Evolutionary conservation across 768 basidiomycete species (phyloP), one percentile per base, ranked within the genome.

Genomic region (Termitomyces sp.): DNA sequence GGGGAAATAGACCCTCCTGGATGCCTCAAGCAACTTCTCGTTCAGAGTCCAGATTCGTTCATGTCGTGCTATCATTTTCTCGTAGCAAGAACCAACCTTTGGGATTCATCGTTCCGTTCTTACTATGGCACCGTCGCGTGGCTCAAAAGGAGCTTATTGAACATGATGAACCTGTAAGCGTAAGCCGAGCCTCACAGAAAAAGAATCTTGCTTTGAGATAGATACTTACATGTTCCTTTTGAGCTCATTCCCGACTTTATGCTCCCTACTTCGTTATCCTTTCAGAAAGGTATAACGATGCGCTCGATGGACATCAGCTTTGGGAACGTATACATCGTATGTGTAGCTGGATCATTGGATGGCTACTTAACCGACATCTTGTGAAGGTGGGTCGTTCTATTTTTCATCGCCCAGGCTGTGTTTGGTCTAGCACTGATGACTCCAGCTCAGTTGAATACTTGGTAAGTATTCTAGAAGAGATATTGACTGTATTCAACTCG

Each of bases 261-360:
- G 24, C 62, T 75, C 32, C 57, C 66, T 28, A 28, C 28, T 52
- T 71, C 60, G 52, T 69, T 73, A 20, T 72, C 68, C 28, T 72
- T 74, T 9, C 59, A 73, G 74, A 75, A 45, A 28, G 28, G 28
- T 28, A 28, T 28, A 28, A 4, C 28, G 28, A 71, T 73, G 66
- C 70, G 75, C 39, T 57, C 76, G n/a, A 57, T 76, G 65, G 75
- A 76, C 61, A 65, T 78, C n/a, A 76, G 77, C 60, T 76, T 76
- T 68, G 75, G 72, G 24, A 77, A 74, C 65, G 75, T 76, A 52
- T 74, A 76, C 75, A 35, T 74, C 76, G 76, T 76, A 60, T 53
- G 73, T 48, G 18, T 8, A n/a, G 7, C n/a, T 20, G 44, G 2
- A 46, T 57, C 6, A 22, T 9, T 38, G 7, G 15, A 8, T 49